Percentiles rank a stretch among this genome's conserved stretches.
Evolutionary conservation across 805 yeast species (phyloP).

Genomic region (Starmerella davenportii): DNA sequence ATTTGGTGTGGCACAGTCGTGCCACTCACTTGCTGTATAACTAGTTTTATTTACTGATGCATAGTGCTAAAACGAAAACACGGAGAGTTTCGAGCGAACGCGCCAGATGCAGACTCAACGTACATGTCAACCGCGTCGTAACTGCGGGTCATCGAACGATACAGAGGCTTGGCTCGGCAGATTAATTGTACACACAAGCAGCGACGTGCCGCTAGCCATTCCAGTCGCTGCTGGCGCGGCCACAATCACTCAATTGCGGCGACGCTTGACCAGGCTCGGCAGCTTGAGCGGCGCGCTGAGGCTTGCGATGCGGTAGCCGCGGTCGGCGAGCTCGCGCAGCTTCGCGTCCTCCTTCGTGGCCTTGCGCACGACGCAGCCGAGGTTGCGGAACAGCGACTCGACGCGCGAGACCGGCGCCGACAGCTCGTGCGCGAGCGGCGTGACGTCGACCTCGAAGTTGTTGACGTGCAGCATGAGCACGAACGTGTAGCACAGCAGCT

Average conservation of each 20-base stretch:
- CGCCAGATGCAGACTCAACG: too few relatives aligned
- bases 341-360: conserved; percentile 31
- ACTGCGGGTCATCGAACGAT: too few relatives aligned
- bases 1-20: too few relatives aligned
- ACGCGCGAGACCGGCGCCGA: conserved; percentile 61
- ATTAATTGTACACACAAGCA: too few relatives aligned
- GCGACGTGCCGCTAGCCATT: too few relatives aligned
- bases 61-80: too few relatives aligned
- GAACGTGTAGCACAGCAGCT: conserved; percentile 60
- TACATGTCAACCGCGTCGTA: too few relatives aligned
- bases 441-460: conserved; percentile 52
- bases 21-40: too few relatives aligned
- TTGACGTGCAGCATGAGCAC: conserved; percentile 59
- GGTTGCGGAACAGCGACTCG: conserved; percentile 48
- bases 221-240: too few relatives aligned
- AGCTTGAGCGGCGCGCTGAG: conserved; percentile 76
- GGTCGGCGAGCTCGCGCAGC: conserved; percentile 22
- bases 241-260: conserved; percentile 8
- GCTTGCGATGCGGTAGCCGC: conserved; percentile 56
- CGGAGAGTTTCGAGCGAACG: too few relatives aligned
- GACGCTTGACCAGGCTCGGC: conserved; percentile 62
- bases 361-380: conserved; percentile 65
- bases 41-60: too few relatives aligned
- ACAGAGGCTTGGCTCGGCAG: too few relatives aligned
- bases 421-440: conserved; percentile 72